Evolutionary conservation across 306 rosid species (phyloP).

Genomic region (Cyamopsis tetragonoloba): DNA sequence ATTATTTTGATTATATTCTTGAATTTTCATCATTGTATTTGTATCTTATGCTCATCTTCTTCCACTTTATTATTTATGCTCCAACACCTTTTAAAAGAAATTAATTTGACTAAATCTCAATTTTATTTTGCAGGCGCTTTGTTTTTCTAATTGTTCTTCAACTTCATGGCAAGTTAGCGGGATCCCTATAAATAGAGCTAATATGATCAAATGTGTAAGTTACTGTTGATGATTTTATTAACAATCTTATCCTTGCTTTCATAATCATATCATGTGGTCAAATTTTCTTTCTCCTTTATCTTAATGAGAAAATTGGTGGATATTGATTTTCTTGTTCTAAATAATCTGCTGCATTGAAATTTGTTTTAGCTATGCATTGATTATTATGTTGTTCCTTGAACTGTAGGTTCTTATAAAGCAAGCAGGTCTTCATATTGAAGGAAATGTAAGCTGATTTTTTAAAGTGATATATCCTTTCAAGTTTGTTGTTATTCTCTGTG

Average conservation of each 20-base stretch:
- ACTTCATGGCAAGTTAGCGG: conserved; percentile 54
- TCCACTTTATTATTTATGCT: conserved; percentile 1
- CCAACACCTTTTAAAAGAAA: not conserved
- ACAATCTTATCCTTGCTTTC: not conserved
- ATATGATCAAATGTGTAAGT: conserved; percentile 81
- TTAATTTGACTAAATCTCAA: not conserved
- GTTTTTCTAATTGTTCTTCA: conserved; percentile 37
- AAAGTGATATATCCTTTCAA: conserved; percentile 4
- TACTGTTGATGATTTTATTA: not conserved
- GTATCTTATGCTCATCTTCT: not conserved
- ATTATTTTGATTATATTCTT: not conserved
- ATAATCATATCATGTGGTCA: not conserved
- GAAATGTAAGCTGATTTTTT: conserved; percentile 52
- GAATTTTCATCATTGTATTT: conserved; percentile 11
- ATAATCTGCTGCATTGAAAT: conserved; percentile 13
- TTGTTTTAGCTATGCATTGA: conserved; percentile 16
- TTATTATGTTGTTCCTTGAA: conserved; percentile 23
- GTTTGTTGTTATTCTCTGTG: conserved; percentile 20
- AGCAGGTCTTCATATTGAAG: conserved; percentile 76
- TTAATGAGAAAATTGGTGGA: conserved; percentile 11
- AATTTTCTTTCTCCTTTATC: not conserved
- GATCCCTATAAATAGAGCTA: conserved; percentile 57
- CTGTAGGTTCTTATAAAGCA: conserved; percentile 82
- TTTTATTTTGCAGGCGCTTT: conserved; percentile 60
- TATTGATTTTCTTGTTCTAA: conserved; percentile 11